Evolutionary conservation across 345 rosid genomes (phyloP).

Genomic region (Combretum micranthum): DNA sequence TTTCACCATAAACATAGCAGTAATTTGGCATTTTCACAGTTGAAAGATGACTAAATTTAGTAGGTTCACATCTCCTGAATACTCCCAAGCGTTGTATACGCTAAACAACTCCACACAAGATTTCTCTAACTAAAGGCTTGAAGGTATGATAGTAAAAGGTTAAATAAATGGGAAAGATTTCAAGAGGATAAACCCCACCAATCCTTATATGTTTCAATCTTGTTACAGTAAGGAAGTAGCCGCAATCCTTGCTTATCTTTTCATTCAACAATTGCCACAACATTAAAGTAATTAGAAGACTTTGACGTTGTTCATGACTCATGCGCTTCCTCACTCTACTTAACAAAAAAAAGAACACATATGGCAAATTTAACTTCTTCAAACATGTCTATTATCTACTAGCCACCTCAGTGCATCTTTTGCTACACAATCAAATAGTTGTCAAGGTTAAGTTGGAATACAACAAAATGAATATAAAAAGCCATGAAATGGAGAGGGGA

Average conservation of each 20-base stretch:
- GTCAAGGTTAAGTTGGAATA: too few relatives aligned
- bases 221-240: conserved; percentile 31
- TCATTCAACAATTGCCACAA: conserved; percentile 13
- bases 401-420: too few relatives aligned
- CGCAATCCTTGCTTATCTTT: conserved; percentile 19
- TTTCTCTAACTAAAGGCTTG: conserved; percentile 19
- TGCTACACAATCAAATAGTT: too few relatives aligned
- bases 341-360: conserved; percentile 11
- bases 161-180: conserved; percentile 4
- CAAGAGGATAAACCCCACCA: not conserved
- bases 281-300: conserved; percentile 11
- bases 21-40: conserved; percentile 24
- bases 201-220: conserved; percentile 20
- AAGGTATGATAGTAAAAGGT: conserved; percentile 21
- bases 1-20: conserved; percentile 9
- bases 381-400: conserved; percentile 10
- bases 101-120: conserved; percentile 21
- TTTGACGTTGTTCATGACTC: not conserved
- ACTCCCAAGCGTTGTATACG: conserved; percentile 5
- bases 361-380: conserved; percentile 20
- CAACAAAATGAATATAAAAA: too few relatives aligned
- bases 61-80: conserved; percentile 23
- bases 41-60: conserved; percentile 19
- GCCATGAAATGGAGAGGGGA: too few relatives aligned
- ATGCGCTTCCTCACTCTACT: conserved; percentile 10